Base-by-base conservation (phyloP, 306 rosid genomes). In the Vigna nakashimae region DNA sequence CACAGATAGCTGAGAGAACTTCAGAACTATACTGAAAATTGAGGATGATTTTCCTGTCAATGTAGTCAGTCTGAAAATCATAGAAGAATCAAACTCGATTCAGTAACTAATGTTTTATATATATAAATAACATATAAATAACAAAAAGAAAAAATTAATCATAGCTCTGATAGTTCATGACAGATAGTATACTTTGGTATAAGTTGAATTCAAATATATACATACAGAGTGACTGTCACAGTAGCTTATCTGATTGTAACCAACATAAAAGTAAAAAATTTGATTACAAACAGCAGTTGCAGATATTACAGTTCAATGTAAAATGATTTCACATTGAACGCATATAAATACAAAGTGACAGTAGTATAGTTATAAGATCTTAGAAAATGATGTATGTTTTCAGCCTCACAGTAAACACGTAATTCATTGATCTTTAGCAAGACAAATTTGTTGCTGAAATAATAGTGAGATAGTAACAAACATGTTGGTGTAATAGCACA, bases 21-120 rank as follows among this genome's bases (percentile, higher is more conserved):
- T 79, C 78, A 75, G 62, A 69, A 80, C 73, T 78, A 43, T 16
- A 42, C 58, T 70, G 64, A 14, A 81, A 51, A 71, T 65, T 57
- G 55, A 43, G 58, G 69, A 50, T 65, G 48, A 69, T 74, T 73
- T 64, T 38, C 40, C 42, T 60, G 48, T 5, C 36, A 6, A 20
- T 46, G 51, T 66, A 63, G 13, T 5, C 36, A 20, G 15, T 70
- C 86, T 66, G 79, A 48, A 80, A 82, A 73, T 14, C 71, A 73
- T 48, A 76, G 60, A 82, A 63, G 32, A 62, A 76, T 60, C 10
- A 52, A 30, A 34, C 45, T 22, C 52, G 15, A 14, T 50, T 78
- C 81, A 81, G 57, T 73, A 74, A 52, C 43, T 51, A 6, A 1
- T 40, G 15, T 56, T 68, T 59, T 5, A 32, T 62, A 15, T 14